Evolutionary conservation across 257 asterid species (phyloP), one percentile per base, ranked within the genome.

Genomic region (Plantago elongata): DNA sequence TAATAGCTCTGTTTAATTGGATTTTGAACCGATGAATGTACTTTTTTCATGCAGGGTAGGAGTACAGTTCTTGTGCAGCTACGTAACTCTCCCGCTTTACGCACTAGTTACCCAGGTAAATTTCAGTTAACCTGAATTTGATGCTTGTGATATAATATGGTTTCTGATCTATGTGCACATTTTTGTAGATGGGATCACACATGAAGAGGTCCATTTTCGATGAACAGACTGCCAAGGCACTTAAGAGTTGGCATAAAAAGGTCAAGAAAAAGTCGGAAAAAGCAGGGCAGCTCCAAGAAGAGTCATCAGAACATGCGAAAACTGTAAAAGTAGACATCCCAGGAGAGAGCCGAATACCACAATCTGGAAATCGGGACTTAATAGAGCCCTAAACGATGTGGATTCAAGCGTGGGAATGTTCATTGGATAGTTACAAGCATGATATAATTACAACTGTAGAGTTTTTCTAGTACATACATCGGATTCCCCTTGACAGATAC

Each of bases 71-170:
- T 13, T 92, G 59, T 83, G 95, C 85, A 92, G 99, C 68, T 92
- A 89, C 78, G 79, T 89, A 11, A 92, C 99, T 27, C 99, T 92
- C 63, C 99, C 99, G 1, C 84, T 92, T 37, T 89, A 92, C 67
- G 97, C 99, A 13, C 95, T 92, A 1, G 99, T 92, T n/a, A 89
- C 99, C 54, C 99, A 92, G 96, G 98, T 88, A 51, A 34, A 30
- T 27, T 10, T 18, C 61, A 48, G 51, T 13, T 52, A 18, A 29
- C 12, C 16, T 17, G 6, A 18, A 51, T 18, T 38, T 27, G 13
- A 27, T 1, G 30, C 37, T 12, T 18, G 13, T 18, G 11, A 10
- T 54, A 1, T 54, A 30, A n/a, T 37, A 4, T 59, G 14, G 9
- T 13, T 9, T 10, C 12, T 17, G 2, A 3, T 38, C 44, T 38